These are phyloP conservation scores for Ricinus communis DNA, from an alignment of 345 rosid species.

Conservation along the genomic window DNA sequence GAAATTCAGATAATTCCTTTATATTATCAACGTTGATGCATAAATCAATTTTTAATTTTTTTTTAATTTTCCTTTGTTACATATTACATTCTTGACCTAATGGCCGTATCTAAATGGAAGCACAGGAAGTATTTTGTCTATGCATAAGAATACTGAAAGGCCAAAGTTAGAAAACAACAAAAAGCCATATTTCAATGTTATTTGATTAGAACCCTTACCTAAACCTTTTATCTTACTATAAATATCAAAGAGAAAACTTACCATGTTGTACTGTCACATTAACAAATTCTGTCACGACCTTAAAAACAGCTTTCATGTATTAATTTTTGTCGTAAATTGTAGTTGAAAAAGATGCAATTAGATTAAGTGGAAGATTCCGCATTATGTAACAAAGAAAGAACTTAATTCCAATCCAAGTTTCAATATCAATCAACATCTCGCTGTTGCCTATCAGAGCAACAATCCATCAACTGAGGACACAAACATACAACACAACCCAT, in stretches of 20 bases:
- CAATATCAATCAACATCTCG: not conserved
- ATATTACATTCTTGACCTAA: too few species aligned
- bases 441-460: not conserved
- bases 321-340: not conserved
- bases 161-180: not conserved
- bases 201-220: not conserved
- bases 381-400: not conserved
- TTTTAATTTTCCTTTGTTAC: too few species aligned
- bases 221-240: not conserved
- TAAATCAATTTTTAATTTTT: too few species aligned
- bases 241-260: not conserved
- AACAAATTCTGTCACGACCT: not conserved
- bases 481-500: not conserved
- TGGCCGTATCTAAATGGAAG: too few species aligned
- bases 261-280: not conserved
- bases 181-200: not conserved
- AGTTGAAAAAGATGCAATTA: not conserved
- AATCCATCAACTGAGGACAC: not conserved
- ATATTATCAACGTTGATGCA: too few species aligned
- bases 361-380: not conserved
- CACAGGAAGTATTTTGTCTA: too few species aligned
- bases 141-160: too few species aligned
- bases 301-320: not conserved
- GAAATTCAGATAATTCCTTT: too few species aligned
- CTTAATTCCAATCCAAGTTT: not conserved